Evolutionary conservation across 2,329 filamentous ascomycete species (phyloP).

Genomic region (Magnaporthiopsis poae): DNA sequence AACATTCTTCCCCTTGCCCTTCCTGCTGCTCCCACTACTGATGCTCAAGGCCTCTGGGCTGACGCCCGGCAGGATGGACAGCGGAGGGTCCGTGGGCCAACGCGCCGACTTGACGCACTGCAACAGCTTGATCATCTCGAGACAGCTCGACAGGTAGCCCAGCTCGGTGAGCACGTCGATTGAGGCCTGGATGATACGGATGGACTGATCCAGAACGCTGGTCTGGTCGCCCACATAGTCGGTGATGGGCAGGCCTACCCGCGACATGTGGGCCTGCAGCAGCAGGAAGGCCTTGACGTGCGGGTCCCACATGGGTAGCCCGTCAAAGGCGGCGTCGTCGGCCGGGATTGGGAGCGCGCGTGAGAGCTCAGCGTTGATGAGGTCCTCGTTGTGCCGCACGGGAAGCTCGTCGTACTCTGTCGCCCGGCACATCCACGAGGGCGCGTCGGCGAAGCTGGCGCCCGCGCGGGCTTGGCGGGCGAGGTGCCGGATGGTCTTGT

Average conservation of each 20-base stretch:
- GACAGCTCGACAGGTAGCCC: constrained; percentile 67
- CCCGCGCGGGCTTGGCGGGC: constrained; percentile 49
- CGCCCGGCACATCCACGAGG: constrained; percentile 87
- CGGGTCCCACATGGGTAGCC: constrained; percentile 92
- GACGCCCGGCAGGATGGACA: constrained; percentile 60
- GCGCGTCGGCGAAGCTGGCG: constrained; percentile 64
- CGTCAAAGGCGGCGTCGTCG: constrained; percentile 40
- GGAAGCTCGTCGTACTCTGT: constrained; percentile 96
- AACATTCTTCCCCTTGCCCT: background rate
- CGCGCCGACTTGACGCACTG: constrained; percentile 87
- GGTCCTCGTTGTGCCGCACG: constrained; percentile 94
- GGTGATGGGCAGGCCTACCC: constrained; percentile 82
- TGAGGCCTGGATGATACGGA: constrained; percentile 90
- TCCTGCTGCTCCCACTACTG: background rate
- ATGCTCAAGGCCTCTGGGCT: constrained; percentile 15
- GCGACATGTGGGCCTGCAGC: constrained; percentile 88
- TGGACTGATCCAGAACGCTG: constrained; percentile 83
- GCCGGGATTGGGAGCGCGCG: constrained; percentile 59
- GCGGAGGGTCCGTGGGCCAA: constrained; percentile 74
- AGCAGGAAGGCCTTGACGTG: constrained; percentile 94
- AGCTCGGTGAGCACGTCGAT: constrained; percentile 90
- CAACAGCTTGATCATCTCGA: constrained; percentile 73
- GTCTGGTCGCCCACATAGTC: constrained; percentile 95
- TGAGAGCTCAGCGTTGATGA: constrained; percentile 86
- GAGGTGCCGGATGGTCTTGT: constrained; percentile 84